A percentile compares a stretch with the other conserved stretches of the same genome.
phyloP scores from a whole-genome alignment of 331 rosid genomes.

The Prunus yedoensis region DNA sequence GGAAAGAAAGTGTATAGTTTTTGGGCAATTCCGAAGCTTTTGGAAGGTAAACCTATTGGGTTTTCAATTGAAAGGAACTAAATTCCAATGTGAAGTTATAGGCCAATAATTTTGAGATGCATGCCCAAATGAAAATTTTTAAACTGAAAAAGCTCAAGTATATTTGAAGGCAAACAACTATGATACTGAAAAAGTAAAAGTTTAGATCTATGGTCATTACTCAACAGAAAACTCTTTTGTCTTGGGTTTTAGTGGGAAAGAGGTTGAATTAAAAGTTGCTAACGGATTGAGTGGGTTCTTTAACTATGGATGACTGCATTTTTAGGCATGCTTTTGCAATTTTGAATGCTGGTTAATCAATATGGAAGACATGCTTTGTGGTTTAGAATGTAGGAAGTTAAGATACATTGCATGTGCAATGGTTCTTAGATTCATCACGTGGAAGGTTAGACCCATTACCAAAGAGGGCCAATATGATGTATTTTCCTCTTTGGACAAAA shows the following conservation, averaged over 20 bases:
- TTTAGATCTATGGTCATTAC: not conserved
- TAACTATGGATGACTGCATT: not conserved
- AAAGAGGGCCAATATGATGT: not conserved
- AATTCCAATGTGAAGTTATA: not conserved
- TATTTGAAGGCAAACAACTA: not conserved
- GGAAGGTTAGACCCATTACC: not conserved
- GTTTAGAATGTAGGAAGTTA: not conserved
- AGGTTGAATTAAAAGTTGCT: not conserved
- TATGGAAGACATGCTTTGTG: constrained; percentile 3
- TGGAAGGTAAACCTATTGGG: not conserved
- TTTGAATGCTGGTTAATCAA: not conserved
- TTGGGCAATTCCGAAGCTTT: not conserved
- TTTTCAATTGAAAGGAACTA: not conserved
- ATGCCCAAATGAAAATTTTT: not conserved
- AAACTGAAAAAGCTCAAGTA: not conserved
- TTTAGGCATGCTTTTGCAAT: not conserved
- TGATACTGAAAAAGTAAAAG: not conserved
- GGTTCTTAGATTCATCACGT: not conserved
- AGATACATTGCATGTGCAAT: not conserved
- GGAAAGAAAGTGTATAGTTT: not conserved
- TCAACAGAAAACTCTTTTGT: not conserved
- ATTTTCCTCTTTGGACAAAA: not conserved
- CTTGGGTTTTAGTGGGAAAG: not conserved
- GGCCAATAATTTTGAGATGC: not conserved
- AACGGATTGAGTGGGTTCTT: not conserved